These are phyloP conservation scores for Lecanicillium sp. DNA, from an alignment of 2,329 filamentous ascomycete species.

Conservation along the genomic window DNA sequence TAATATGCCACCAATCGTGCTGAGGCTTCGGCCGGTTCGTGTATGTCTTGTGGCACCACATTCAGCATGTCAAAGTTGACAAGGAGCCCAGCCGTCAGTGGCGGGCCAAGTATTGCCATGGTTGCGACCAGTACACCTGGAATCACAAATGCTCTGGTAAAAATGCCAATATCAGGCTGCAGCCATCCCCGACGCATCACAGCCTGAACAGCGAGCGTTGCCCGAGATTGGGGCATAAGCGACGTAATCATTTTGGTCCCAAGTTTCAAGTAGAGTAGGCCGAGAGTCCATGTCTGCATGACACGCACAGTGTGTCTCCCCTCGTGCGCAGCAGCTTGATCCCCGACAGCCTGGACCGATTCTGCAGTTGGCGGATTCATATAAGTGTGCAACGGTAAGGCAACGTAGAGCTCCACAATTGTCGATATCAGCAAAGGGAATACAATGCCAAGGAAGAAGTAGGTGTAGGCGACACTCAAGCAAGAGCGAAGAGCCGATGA, in stretches of 20 bases:
- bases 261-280: slow-evolving; percentile 82
- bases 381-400: slow-evolving; percentile 80
- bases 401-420: slow-evolving; percentile 78
- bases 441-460: slow-evolving; percentile 64
- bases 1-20: slow-evolving; percentile 32
- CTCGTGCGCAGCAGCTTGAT: slow-evolving; percentile 14
- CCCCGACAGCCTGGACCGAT: slow-evolving; percentile 18
- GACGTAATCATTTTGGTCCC: slow-evolving; percentile 59
- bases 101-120: slow-evolving; percentile 56
- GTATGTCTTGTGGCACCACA: background rate
- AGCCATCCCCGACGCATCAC: slow-evolving; percentile 69
- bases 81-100: slow-evolving; percentile 40
- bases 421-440: slow-evolving; percentile 74
- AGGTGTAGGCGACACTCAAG: slow-evolving; percentile 60
- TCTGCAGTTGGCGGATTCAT: slow-evolving; percentile 36
- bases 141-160: slow-evolving; percentile 81
- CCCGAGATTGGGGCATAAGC: slow-evolving; percentile 59
- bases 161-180: slow-evolving; percentile 66
- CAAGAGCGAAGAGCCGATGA: slow-evolving; percentile 21
- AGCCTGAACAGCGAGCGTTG: slow-evolving; percentile 65
- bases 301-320: slow-evolving; percentile 67
- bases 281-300: slow-evolving; percentile 89
- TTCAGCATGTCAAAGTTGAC: slow-evolving; percentile 17
- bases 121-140: slow-evolving; percentile 58
- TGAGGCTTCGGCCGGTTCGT: slow-evolving; percentile 18